Percentiles rank a stretch among this genome's conserved stretches.
Evolutionary conservation across 805 yeast species (phyloP).

Genomic region (Spathaspora gorwiae): DNA sequence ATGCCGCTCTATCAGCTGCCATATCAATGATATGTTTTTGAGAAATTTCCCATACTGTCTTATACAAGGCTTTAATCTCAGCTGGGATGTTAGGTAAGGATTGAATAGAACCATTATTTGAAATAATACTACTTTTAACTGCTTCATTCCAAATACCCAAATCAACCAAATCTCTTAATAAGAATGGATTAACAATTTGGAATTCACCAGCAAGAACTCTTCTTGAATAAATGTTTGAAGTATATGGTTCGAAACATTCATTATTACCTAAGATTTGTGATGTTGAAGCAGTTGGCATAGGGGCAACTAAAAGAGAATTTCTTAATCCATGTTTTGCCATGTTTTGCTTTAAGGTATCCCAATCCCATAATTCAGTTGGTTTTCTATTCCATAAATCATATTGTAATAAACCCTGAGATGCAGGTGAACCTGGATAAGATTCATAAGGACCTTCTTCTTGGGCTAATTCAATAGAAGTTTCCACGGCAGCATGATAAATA

Average conservation of each 20-base stretch:
- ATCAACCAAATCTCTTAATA: slow-evolving; percentile 54
- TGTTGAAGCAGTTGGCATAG: slow-evolving; percentile 67
- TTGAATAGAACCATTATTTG: slow-evolving; percentile 57
- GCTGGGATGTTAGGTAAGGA: slow-evolving; percentile 50
- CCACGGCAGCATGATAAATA: slow-evolving; percentile 56
- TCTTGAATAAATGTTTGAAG: slow-evolving; percentile 59
- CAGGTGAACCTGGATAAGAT: slow-evolving; percentile 54
- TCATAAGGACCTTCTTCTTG: slow-evolving; percentile 47
- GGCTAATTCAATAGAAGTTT: slow-evolving; percentile 54
- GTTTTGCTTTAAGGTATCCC: slow-evolving; percentile 51
- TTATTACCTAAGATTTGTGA: slow-evolving; percentile 59
- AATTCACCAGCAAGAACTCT: slow-evolving; percentile 62
- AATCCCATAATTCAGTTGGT: slow-evolving; percentile 55
- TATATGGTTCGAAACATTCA: slow-evolving; percentile 61
- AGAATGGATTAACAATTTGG: slow-evolving; percentile 58
- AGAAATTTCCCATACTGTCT: slow-evolving; percentile 60
- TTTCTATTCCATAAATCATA: slow-evolving; percentile 56
- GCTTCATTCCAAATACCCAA: slow-evolving; percentile 55
- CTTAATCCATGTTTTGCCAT: slow-evolving; percentile 49
- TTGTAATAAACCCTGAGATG: slow-evolving; percentile 53
- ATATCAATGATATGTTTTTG: slow-evolving; percentile 54
- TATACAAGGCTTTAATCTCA: slow-evolving; percentile 50
- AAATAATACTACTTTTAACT: slow-evolving; percentile 53
- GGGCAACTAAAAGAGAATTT: slow-evolving; percentile 58
- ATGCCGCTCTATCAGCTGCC: slow-evolving; percentile 77